Evolutionary conservation across 148 eudicot genomes (phyloP).

Genomic region (Limonium bicolor): DNA sequence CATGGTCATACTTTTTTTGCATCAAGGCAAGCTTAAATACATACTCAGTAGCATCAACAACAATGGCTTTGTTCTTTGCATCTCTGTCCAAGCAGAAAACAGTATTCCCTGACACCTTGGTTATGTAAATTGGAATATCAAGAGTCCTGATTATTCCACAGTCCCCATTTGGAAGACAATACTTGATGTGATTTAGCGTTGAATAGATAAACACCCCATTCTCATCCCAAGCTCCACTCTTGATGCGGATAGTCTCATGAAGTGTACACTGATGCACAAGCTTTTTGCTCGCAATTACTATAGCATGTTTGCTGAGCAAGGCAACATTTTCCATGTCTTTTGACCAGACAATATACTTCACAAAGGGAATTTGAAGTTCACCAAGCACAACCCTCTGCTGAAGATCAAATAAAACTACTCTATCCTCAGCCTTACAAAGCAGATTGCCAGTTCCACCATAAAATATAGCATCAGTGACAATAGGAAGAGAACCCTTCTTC

Average conservation of each 20-base stretch:
- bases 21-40: constrained; percentile 2
- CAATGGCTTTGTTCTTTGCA: not conserved
- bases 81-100: constrained; percentile 5
- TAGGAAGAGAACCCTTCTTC: not conserved
- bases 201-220: constrained; percentile 6
- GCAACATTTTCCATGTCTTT: constrained; percentile 10
- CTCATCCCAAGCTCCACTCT: constrained; percentile 11
- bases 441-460: constrained; percentile 6
- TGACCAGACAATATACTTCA: constrained; percentile 4
- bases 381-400: constrained; percentile 5
- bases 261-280: constrained; percentile 8
- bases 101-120: constrained; percentile 6
- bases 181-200: constrained; percentile 7
- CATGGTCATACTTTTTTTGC: constrained; percentile 5
- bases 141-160: constrained; percentile 5
- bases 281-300: constrained; percentile 2
- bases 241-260: constrained; percentile 4
- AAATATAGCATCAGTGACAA: constrained; percentile 4
- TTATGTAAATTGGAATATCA: constrained; percentile 5
- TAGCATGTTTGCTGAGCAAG: constrained; percentile 8
- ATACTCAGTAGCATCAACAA: constrained; percentile 7
- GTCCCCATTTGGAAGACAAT: constrained; percentile 6
- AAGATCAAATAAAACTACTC: constrained; percentile 7
- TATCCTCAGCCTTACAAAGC: constrained; percentile 6
- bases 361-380: constrained; percentile 1